These are phyloP conservation scores for Aethionema arabicum DNA, from an alignment of 345 rosid genomes.

Conservation along the genomic window DNA sequence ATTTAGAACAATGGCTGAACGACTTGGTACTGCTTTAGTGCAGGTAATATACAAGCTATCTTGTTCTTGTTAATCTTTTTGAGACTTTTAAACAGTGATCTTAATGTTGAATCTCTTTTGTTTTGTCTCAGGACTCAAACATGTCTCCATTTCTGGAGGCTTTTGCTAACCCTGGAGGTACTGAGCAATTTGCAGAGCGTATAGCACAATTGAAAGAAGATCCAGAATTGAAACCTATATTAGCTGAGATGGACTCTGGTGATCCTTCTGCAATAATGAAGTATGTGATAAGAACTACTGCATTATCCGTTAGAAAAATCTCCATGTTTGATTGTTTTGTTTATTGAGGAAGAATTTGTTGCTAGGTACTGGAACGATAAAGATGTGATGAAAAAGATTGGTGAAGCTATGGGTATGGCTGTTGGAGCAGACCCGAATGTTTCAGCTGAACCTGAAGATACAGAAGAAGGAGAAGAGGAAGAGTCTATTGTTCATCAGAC, in stretches of 20 bases:
- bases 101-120: slow-evolving; percentile 2
- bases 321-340: neutral
- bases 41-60: slow-evolving; percentile 49
- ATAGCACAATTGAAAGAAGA: slow-evolving; percentile 82
- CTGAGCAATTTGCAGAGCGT: slow-evolving; percentile 79
- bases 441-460: slow-evolving; percentile 58
- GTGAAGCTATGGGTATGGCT: slow-evolving; percentile 96
- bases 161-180: slow-evolving; percentile 65
- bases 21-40: slow-evolving; percentile 85
- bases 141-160: slow-evolving; percentile 88
- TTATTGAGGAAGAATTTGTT: neutral
- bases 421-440: slow-evolving; percentile 47
- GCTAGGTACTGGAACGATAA: slow-evolving; percentile 93
- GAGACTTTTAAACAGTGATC: neutral
- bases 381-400: slow-evolving; percentile 81
- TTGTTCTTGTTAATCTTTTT: neutral
- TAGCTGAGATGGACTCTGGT: slow-evolving; percentile 85
- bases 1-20: slow-evolving; percentile 92
- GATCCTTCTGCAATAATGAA: slow-evolving; percentile 95
- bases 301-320: neutral
- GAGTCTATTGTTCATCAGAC: slow-evolving; percentile 86
- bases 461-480: slow-evolving; percentile 73
- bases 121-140: slow-evolving; percentile 68
- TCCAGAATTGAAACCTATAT: slow-evolving; percentile 74
- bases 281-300: slow-evolving; percentile 34